Evolutionary conservation across 129 eudicot genomes (phyloP).

Genomic region (Tagetes erecta): DNA sequence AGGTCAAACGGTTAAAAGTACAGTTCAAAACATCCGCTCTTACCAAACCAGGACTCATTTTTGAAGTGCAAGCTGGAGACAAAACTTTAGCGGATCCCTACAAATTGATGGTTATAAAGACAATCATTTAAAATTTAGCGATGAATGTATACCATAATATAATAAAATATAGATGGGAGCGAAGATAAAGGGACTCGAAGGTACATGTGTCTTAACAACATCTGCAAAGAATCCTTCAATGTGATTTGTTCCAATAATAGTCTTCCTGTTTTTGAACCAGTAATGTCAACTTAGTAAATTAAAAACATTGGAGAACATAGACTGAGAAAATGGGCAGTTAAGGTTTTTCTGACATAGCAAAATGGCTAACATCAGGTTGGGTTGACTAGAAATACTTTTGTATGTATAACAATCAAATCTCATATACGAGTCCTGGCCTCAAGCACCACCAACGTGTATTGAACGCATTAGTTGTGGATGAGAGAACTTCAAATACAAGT

Average conservation of each 20-base stretch:
- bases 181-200: not conserved
- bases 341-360: not conserved
- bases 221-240: conserved; percentile 65
- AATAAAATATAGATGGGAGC: not conserved
- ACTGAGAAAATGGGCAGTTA: not conserved
- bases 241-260: conserved; percentile 65
- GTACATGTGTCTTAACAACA: conserved; percentile 72
- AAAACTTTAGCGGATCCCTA: conserved; percentile 78
- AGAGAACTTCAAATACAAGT: too few species aligned
- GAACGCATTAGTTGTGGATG: too few species aligned
- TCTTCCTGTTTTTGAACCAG: conserved; percentile 57
- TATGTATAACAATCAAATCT: not conserved
- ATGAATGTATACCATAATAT: not conserved
- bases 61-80: conserved; percentile 61
- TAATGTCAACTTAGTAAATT: not conserved
- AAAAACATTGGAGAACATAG: not conserved
- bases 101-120: conserved; percentile 11
- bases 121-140: not conserved
- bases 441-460: too few species aligned
- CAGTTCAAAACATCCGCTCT: conserved; percentile 17
- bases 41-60: conserved; percentile 73
- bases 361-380: not conserved
- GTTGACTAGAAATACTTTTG: not conserved
- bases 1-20: not conserved
- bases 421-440: too few species aligned